Percentiles rank a stretch among this genome's conserved stretches.
These are phyloP conservation scores for Stephania yunnanensis DNA, from an alignment of 164 flowering plant species.

Conservation along the genomic window DNA sequence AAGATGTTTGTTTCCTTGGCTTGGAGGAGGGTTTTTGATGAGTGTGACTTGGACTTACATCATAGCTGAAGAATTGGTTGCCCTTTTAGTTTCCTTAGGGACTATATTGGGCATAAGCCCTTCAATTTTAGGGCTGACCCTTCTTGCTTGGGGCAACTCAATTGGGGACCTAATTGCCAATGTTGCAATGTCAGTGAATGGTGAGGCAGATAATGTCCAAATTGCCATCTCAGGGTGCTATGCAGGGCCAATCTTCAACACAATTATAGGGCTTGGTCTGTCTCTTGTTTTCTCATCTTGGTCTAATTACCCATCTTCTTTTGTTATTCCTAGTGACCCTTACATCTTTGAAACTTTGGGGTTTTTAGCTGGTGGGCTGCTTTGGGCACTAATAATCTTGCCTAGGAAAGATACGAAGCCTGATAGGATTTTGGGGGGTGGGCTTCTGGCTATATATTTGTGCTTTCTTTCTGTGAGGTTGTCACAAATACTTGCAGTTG, in stretches of 20 bases:
- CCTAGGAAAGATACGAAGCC: constrained; percentile 50
- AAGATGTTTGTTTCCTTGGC: constrained; percentile 41
- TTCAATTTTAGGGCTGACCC: constrained; percentile 58
- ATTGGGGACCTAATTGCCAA: constrained; percentile 58
- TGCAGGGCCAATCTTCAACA: constrained; percentile 74
- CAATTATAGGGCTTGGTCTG: constrained; percentile 53
- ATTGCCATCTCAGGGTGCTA: constrained; percentile 64
- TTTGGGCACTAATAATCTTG: constrained; percentile 65
- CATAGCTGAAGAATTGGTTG: constrained; percentile 45
- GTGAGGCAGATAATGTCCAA: constrained; percentile 54
- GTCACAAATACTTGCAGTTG: constrained; percentile 15
- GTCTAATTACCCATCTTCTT: constrained; percentile 36
- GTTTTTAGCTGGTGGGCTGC: constrained; percentile 50
- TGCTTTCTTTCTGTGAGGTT: constrained; percentile 47
- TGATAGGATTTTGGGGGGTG: constrained; percentile 41
- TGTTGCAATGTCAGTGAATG: constrained; percentile 42
- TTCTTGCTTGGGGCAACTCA: constrained; percentile 86
- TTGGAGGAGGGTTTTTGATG: constrained; percentile 52
- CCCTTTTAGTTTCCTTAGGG: constrained; percentile 42
- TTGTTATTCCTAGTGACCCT: constrained; percentile 33
- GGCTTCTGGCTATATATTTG: constrained; percentile 47
- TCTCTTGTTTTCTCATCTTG: constrained; percentile 45
- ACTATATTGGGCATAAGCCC: constrained; percentile 43
- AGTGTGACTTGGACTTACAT: constrained; percentile 54
- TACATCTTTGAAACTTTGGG: constrained; percentile 44